A percentile compares a stretch with the other conserved stretches of the same genome.
These are phyloP conservation scores for Microbotryomycetes sp. DNA, from an alignment of 1,284 basidiomycete genomes.

Conservation along the genomic window DNA sequence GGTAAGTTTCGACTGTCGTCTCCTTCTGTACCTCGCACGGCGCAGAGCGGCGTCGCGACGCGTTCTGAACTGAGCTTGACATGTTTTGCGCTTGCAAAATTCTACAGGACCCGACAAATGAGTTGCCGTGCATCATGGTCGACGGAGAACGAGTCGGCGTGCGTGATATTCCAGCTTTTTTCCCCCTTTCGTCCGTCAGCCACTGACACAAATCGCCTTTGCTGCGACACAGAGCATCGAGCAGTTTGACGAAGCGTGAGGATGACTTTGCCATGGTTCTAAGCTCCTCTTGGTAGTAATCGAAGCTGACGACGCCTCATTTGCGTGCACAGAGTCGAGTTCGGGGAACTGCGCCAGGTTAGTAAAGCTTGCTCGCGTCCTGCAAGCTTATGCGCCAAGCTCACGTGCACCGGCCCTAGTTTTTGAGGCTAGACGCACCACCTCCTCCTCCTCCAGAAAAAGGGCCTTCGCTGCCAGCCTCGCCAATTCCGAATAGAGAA, in stretches of 20 bases:
- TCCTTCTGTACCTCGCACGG: too few relatives aligned
- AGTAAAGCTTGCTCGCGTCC: background rate
- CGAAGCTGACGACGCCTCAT: background rate
- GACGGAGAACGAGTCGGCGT: conserved; percentile 24
- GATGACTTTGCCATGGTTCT: background rate
- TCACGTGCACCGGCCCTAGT: background rate
- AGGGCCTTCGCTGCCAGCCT: background rate
- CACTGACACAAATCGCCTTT: too few relatives aligned
- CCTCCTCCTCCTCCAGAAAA: background rate
- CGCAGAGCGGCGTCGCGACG: background rate
- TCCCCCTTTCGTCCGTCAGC: background rate
- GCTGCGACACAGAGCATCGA: conserved; percentile 19
- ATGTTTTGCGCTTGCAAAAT: too few relatives aligned
- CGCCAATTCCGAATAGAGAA: background rate
- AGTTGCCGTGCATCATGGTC: conserved; percentile 27
- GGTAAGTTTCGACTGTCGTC: too few relatives aligned
- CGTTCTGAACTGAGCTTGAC: background rate
- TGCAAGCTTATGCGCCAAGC: conserved; percentile 14
- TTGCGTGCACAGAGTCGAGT: conserved; percentile 19
- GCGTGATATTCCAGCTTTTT: background rate
- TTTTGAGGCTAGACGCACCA: background rate
- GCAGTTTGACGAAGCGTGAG: conserved; percentile 29
- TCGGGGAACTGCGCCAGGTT: conserved; percentile 24
- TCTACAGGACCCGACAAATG: conserved; percentile 11
- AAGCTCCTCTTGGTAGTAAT: background rate